Evolutionary conservation across 108 stramenopile genomes (phyloP), one percentile per base, ranked within the genome.

Genomic region (Conticribra guillardii): DNA sequence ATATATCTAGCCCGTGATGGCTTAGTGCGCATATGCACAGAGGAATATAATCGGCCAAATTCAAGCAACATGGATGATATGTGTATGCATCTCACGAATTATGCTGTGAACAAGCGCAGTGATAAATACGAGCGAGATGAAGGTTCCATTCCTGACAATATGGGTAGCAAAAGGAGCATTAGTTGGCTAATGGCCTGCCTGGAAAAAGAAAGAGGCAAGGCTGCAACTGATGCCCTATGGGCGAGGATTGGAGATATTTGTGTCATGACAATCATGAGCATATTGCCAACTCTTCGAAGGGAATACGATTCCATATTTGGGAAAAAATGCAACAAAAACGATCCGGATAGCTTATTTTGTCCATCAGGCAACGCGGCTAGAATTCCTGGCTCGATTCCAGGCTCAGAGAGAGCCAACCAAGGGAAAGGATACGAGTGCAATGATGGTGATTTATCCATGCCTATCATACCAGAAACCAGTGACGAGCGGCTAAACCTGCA

Each of bases 81-180:
- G 31, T 92, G 86, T 58, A 93, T 96, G 93, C 95, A 96, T 56
- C 84, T 96, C 21, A 96, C 95, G 1, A 96, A 96, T 64, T 92
- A 89, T 64, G 82, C 93, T 33, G 81, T 96, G 11, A 93, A 95
- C 65, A 87, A 85, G 49, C 66, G 55, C 14, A 76, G 76, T 24
- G 77, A 74, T 17, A 71, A 69, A 22, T 81, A 68, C 41, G 67
- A 73, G 28, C 29, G 66, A 51, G 72, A 87, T 21, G 74, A 61
- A 29, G 56, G 67, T 16, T 37, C 41, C 16, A 29, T 33, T 23
- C 37, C 67, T 1, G 73, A 79, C 17, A 70, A 77, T 30, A 45
- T 46, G 2, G 88, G 90, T 19, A 79, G 66, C 66, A 94, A 94
- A 55, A 81, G 93, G 17, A 88, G 84, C 18, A 54, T 94, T 18